These are phyloP conservation scores for Xylaria nigripes DNA, from an alignment of 495 filamentous ascomycete species.

Conservation along the genomic window DNA sequence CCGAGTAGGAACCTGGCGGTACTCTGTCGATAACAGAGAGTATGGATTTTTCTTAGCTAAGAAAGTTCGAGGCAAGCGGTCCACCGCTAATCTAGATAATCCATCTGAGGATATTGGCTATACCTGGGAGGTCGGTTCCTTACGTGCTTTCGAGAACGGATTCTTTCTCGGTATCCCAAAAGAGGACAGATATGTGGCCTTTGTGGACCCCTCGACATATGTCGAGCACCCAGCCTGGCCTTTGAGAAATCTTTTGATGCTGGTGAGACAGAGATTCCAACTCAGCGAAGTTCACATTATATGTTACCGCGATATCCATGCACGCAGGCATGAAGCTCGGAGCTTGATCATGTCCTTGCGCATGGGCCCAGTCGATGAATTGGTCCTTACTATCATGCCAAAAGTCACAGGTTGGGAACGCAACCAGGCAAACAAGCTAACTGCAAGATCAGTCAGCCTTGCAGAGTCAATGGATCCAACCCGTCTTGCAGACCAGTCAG, in stretches of 20 bases:
- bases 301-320: conserved; percentile 80
- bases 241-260: conserved; percentile 77
- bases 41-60: conserved; percentile 93
- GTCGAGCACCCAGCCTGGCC: conserved; percentile 82
- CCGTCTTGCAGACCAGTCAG: conserved; percentile 85
- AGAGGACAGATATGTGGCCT: conserved; percentile 70
- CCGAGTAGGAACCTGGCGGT: conserved; percentile 76
- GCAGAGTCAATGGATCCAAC: conserved; percentile 85
- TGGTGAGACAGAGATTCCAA: conserved; percentile 75
- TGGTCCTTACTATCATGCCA: conserved; percentile 50
- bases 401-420: conserved; percentile 95
- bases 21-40: conserved; percentile 66
- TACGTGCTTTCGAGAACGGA: conserved; percentile 72
- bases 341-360: conserved; percentile 68
- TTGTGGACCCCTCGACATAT: conserved; percentile 90
- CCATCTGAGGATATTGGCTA: conserved; percentile 45
- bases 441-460: conserved; percentile 67
- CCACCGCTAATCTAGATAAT: conserved; percentile 1
- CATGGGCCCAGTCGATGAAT: conserved; percentile 39
- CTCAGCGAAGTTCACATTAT: conserved; percentile 72
- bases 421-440: conserved; percentile 63
- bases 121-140: conserved; percentile 64
- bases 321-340: conserved; percentile 63
- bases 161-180: conserved; percentile 68
- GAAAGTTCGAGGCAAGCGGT: conserved; percentile 37